Base-by-base conservation (phyloP, 176 grass and related monocot species). In the Echinochloa phyllopogon region DNA sequence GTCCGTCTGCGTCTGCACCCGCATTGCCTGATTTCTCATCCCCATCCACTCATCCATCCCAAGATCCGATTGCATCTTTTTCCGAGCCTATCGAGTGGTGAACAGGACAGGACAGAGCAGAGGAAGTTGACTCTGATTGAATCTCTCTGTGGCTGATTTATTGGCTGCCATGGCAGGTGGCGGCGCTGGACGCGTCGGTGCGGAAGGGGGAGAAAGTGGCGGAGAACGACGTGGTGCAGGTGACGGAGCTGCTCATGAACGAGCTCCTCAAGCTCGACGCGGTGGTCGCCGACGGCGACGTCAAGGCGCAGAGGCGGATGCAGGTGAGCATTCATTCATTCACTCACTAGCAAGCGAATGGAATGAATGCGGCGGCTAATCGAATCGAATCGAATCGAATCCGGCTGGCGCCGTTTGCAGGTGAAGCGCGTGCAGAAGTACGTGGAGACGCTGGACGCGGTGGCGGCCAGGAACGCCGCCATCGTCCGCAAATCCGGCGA, bases 401-500 rank as follows among this genome's bases (percentile, higher is more conserved):
- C 57, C 69, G 45, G 40, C 20, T n/a, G n/a, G n/a, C 69, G 13
- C 62, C 53, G 58, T 10, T 33, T 82, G 72, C 77, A 98, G 96
- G 93, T 95, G 73, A 95, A 92, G 84, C 87, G 96, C 77, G 96
- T 98, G 72, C 93, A 95, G 84, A 98, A 89, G 83, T 98, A 90
- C 74, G 96, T 98, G 66, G 96, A 98, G 85, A 81, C 81, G 47
- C 96, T 98, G 27, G 96, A 98, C 85, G 85, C 83, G 0, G 90
- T 98, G 20, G 87, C 81, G 73, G 87, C 52, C 44, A 95, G 89
- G 88, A 98, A 98, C 85, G 86, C 87, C 41, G 29, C 40, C 76
- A 79, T 91, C 69, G 4, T 18, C 48, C 18, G 61, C 64, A 92
- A 70, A 51, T 84, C 82, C 51, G 9, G 79, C 57, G 80, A 78